These are phyloP conservation scores for Teunomyces cretensis DNA, from an alignment of 805 yeast species.

Conservation along the genomic window DNA sequence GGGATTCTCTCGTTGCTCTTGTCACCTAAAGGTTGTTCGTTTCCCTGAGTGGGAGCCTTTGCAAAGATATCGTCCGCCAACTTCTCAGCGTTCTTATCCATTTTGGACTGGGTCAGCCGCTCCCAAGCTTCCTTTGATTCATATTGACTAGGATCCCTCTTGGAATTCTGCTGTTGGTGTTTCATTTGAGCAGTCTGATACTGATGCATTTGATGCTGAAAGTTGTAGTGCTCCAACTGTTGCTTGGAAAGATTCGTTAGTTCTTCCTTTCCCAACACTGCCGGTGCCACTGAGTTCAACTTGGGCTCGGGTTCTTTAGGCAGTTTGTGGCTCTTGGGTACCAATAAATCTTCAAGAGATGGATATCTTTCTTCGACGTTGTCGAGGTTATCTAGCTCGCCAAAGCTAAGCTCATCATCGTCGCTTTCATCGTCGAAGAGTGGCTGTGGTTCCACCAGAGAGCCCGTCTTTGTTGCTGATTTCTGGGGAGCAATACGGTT, in stretches of 20 bases:
- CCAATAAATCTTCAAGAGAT: constrained; percentile 34
- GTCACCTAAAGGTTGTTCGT: neutral
- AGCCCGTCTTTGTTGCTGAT: neutral
- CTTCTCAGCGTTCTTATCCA: constrained; percentile 33
- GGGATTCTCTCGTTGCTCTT: constrained; percentile 1
- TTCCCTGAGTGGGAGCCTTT: constrained; percentile 7
- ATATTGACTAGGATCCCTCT: constrained; percentile 7
- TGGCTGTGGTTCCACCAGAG: constrained; percentile 2
- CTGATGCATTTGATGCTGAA: constrained; percentile 12
- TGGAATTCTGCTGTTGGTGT: constrained; percentile 12
- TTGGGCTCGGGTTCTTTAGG: neutral
- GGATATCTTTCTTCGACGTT: constrained; percentile 55
- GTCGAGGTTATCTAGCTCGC: constrained; percentile 41
- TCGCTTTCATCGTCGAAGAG: constrained; percentile 1
- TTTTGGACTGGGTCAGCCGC: constrained; percentile 15
- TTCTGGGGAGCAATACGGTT: neutral
- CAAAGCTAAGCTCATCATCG: constrained; percentile 14
- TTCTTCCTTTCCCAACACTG: constrained; percentile 5
- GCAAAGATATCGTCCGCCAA: constrained; percentile 44
- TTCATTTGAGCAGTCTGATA: neutral
- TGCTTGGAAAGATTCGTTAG: constrained; percentile 17
- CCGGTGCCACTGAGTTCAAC: neutral
- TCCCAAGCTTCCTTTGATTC: constrained; percentile 42
- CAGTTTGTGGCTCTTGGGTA: neutral
- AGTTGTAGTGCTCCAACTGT: constrained; percentile 22